phyloP scores from a whole-genome alignment of 768 basidiomycete genomes.

The Neoboletus magnificus region DNA sequence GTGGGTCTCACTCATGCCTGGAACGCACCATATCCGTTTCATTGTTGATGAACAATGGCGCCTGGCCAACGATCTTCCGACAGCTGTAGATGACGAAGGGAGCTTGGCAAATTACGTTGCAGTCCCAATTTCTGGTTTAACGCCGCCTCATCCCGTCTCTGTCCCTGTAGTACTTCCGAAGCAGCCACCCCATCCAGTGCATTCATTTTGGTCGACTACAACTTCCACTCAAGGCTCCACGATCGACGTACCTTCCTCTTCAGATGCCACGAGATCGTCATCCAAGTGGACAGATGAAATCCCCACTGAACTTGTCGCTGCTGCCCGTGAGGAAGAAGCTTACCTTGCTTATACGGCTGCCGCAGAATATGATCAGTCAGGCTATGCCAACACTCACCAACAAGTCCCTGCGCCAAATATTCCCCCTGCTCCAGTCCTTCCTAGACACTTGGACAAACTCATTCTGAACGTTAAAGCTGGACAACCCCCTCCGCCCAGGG shows the following conservation, averaged over 20 bases:
- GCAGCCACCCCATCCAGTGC: slow-evolving; percentile 26
- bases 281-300: slow-evolving; percentile 74
- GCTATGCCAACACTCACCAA: slow-evolving; percentile 35
- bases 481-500: slow-evolving; percentile 31
- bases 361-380: slow-evolving; percentile 32
- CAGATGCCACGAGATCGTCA: slow-evolving; percentile 29
- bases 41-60: slow-evolving; percentile 89
- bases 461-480: slow-evolving; percentile 65
- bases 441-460: slow-evolving; percentile 89
- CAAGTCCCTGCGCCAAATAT: slow-evolving; percentile 67
- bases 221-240: slow-evolving; percentile 33
- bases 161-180: slow-evolving; percentile 33
- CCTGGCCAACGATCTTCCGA: slow-evolving; percentile 73
- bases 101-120: slow-evolving; percentile 92
- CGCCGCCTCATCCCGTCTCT: slow-evolving; percentile 33
- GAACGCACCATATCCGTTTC: slow-evolving; percentile 93
- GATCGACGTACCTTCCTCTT: slow-evolving; percentile 24
- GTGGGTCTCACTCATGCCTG: slow-evolving; percentile 64
- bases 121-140: slow-evolving; percentile 32
- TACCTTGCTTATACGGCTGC: slow-evolving; percentile 48
- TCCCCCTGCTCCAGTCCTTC: slow-evolving; percentile 84
- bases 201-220: slow-evolving; percentile 45
- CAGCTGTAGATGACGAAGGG: slow-evolving; percentile 92
- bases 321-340: slow-evolving; percentile 80
- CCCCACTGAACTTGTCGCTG: slow-evolving; percentile 73